A percentile compares a stretch with the other conserved stretches of the same genome.
phyloP scores from a whole-genome alignment of 768 basidiomycete species.

The Neoboletus magnificus region DNA sequence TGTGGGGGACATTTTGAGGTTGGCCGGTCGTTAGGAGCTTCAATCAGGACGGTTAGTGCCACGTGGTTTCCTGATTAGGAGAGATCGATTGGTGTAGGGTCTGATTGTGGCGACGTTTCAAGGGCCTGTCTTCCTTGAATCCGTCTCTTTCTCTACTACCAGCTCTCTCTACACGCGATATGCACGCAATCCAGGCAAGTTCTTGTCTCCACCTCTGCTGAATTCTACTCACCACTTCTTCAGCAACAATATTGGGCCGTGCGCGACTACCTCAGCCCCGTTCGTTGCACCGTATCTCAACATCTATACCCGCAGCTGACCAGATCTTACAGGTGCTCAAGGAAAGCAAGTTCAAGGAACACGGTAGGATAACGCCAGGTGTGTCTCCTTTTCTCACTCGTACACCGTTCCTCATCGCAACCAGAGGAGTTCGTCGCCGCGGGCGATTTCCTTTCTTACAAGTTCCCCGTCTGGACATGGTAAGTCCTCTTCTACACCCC shows the following conservation, averaged over 20 bases:
- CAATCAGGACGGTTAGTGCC: conserved; percentile 3
- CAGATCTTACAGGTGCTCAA: conserved; percentile 70
- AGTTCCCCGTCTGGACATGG: conserved; percentile 99
- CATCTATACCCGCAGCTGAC: conserved; percentile 26
- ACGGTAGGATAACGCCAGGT: conserved; percentile 95
- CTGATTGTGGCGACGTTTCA: conserved; percentile 27
- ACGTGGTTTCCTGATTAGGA: conserved; percentile 31
- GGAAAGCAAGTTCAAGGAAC: conserved; percentile 99
- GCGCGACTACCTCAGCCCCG: conserved; percentile 90
- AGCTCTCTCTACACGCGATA: conserved; percentile 17
- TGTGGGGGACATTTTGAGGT: not conserved
- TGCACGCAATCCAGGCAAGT: conserved; percentile 50
- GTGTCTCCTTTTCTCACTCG: conserved; percentile 20
- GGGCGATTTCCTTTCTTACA: conserved; percentile 95
- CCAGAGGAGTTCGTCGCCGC: conserved; percentile 97
- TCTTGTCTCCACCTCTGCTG: not conserved
- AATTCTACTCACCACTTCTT: not conserved
- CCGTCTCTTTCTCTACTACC: conserved; percentile 9
- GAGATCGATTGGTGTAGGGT: conserved; percentile 33
- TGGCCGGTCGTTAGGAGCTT: not conserved
- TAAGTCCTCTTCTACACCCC: conserved; percentile 35
- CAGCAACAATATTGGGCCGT: conserved; percentile 93
- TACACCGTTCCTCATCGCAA: not conserved
- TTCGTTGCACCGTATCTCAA: conserved; percentile 39
- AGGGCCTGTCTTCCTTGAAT: conserved; percentile 16